Conservation (phyloP, 192 early-diverging fungal species). For the Neocallimastix lanati region DNA sequence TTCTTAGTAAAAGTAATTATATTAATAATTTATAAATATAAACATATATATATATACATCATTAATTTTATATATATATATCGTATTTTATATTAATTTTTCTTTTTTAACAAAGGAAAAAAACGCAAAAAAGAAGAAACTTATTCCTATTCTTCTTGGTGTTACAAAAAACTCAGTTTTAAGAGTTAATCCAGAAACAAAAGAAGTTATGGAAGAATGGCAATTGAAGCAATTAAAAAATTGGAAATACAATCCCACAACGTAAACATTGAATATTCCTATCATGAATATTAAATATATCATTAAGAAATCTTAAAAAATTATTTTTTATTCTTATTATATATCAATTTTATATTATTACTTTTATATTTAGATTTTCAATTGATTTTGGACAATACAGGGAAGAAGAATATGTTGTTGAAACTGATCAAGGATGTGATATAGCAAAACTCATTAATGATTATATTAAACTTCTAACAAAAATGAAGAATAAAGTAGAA, state of each 20-base stretch:
- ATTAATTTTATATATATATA: too few species aligned
- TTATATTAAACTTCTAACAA: slow-evolving; percentile 44
- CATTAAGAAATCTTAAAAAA: too few species aligned
- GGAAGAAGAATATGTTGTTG: slow-evolving; percentile 27
- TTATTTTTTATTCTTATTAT: background rate
- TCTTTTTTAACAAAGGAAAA: too few species aligned
- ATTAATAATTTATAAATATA: too few species aligned
- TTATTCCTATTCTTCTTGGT: slow-evolving; percentile 18
- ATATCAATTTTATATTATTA: background rate
- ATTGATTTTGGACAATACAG: slow-evolving; percentile 38
- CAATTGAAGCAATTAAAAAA: slow-evolving; percentile 23
- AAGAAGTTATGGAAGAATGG: slow-evolving; percentile 33
- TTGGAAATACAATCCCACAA: slow-evolving; percentile 26
- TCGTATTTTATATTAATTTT: too few species aligned
- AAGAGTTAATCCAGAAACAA: slow-evolving; percentile 28
- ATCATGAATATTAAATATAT: too few species aligned
- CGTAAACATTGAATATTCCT: too few species aligned
- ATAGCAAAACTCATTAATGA: slow-evolving; percentile 34
- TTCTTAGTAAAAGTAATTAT: slow-evolving; percentile 28
- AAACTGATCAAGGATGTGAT: slow-evolving; percentile 33
- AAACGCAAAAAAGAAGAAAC: slow-evolving; percentile 20
- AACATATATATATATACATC: slow-evolving; percentile 1
- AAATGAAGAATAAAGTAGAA: slow-evolving; percentile 28
- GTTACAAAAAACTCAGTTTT: slow-evolving; percentile 31
- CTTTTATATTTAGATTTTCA: slow-evolving; percentile 17